Evolutionary conservation across 768 basidiomycete genomes (phyloP).

Genomic region (Mycena galericulata): DNA sequence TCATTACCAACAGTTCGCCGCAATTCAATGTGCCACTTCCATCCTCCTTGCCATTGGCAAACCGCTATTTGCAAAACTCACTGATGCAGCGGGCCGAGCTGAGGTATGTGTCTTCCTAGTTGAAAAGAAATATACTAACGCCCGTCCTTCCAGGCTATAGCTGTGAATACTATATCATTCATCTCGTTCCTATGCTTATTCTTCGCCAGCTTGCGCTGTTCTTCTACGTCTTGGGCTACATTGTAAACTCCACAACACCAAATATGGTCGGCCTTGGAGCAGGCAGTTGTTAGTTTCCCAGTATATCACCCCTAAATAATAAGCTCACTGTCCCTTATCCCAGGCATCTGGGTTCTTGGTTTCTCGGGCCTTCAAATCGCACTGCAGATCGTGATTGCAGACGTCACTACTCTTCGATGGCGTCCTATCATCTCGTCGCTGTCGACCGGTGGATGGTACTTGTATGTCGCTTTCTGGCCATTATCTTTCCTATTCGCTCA

Average conservation of each 20-base stretch:
- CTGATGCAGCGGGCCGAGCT: constrained; percentile 32
- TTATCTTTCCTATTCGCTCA: constrained; percentile 52
- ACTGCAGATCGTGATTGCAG: constrained; percentile 58
- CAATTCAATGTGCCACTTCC: constrained; percentile 35
- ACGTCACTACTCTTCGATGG: constrained; percentile 53
- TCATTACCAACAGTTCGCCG: constrained; percentile 35
- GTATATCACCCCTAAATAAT: neutral
- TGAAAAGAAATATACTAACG: neutral
- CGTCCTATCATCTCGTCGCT: constrained; percentile 52
- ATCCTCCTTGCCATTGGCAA: constrained; percentile 36
- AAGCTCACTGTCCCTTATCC: neutral
- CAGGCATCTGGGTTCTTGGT: constrained; percentile 38
- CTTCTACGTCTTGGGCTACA: constrained; percentile 34
- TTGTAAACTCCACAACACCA: constrained; percentile 32
- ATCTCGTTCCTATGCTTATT: neutral
- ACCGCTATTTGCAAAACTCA: constrained; percentile 34
- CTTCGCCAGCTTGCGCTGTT: constrained; percentile 26
- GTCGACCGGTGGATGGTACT: constrained; percentile 37
- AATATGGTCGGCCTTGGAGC: constrained; percentile 39
- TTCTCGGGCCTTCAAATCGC: constrained; percentile 57
- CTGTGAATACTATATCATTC: constrained; percentile 10
- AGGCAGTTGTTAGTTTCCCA: constrained; percentile 42
- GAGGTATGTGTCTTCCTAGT: constrained; percentile 15
- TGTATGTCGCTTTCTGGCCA: constrained; percentile 38
- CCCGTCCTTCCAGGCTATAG: constrained; percentile 24